Evolutionary conservation across 2,329 filamentous ascomycete genomes (phyloP), one percentile per base, ranked within the genome.

Genomic region (Chalara sp.): DNA sequence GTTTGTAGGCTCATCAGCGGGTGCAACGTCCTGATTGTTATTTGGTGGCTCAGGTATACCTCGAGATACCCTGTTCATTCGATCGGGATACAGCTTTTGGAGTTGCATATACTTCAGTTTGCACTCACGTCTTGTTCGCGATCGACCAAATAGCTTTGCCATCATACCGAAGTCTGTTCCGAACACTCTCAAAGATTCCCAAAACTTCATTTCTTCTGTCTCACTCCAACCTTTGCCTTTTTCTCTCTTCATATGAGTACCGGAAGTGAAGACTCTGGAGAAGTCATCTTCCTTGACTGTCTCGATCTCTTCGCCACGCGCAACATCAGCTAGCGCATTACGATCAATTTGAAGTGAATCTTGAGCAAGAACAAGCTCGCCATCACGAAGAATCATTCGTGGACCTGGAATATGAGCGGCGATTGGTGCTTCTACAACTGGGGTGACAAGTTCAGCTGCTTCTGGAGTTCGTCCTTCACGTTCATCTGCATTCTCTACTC

Each of bases 111-210:
- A 93, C 65, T 93, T 93, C 57, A 85, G 77, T 70, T 92, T 92
- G 69, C 93, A 78, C 65, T 87, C 81, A 32, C 84, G 79, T 13
- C 89, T 78, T 53, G 79, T 86, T 62, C 85, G 83, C 56, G 79
- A 78, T 37, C 35, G 35, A 1, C 82, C 79, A 62, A 95, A 91
- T 76, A 90, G 82, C 59, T 81, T 80, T 53, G 80, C 78, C 59
- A 95, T 90, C 69, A 88, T 87, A 65, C 84, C 78, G 63, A 93
- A 95, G 64, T 92, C 87, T 1, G 87, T 92, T 50, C 89, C 89
- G 62, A 89, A 91, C 76, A 85, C 86, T 51, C 75, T 71, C 2
- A 95, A 74, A 1, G 81, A 84, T 31, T 83, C 78, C 71, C 90
- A 93, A 69, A 93, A 93, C 43, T 80, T 73, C 50, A 87, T 83